Conservation (phyloP, 2,329 filamentous ascomycete genomes). For the Byssochlamys sp. region DNA sequence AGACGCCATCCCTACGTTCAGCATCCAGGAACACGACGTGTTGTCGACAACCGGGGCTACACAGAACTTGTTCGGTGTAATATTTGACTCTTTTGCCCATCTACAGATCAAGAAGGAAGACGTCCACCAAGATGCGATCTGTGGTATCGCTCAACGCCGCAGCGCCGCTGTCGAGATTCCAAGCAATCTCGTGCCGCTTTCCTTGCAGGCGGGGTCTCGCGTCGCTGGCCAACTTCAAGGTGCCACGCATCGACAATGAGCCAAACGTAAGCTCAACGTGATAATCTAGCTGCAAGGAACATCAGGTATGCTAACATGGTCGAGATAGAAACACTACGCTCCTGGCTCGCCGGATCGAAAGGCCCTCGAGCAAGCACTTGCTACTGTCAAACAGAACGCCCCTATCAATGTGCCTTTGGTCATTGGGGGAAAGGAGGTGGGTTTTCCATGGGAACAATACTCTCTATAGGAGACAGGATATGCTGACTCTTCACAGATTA, state of each 20-base stretch:
- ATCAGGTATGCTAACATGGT: background rate
- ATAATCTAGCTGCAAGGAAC: background rate
- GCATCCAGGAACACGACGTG: background rate
- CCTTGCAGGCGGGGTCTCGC: conserved; percentile 17
- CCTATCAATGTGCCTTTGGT: conserved; percentile 73
- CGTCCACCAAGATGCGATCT: background rate
- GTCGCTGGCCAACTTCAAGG: conserved; percentile 76
- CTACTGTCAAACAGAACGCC: conserved; percentile 56
- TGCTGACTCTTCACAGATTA: conserved; percentile 14
- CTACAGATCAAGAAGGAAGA: background rate
- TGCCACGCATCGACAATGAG: conserved; percentile 80
- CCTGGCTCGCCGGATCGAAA: conserved; percentile 73
- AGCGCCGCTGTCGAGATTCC: conserved; percentile 7
- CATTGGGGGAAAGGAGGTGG: conserved; percentile 70
- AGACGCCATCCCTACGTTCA: background rate
- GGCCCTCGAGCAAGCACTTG: conserved; percentile 64
- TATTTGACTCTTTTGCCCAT: background rate
- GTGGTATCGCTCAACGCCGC: background rate
- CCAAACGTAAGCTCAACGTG: conserved; percentile 63
- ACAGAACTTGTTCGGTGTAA: background rate
- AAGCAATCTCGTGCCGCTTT: conserved; percentile 13
- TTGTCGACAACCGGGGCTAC: background rate
- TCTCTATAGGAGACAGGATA: background rate
- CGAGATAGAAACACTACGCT: conserved; percentile 67
- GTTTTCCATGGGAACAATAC: conserved; percentile 11